phyloP scores from a whole-genome alignment of 1,139 yeast species.

The Protomyces inouyei region DNA sequence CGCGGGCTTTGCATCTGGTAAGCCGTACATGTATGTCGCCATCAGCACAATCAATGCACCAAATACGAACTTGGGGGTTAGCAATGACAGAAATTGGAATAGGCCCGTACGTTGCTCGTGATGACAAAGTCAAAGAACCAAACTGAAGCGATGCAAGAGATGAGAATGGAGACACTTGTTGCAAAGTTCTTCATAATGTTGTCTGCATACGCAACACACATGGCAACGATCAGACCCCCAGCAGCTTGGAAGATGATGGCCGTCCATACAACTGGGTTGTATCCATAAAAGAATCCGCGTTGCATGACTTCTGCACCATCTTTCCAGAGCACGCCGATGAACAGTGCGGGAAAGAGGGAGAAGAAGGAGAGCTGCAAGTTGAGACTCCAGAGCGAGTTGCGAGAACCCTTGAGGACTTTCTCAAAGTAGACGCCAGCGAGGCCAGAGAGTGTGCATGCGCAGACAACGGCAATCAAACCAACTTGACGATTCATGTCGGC shows the following conservation, averaged over 20 bases:
- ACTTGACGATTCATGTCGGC: conserved; percentile 28
- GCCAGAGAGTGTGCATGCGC: conserved; percentile 43
- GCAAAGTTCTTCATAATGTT: conserved; percentile 46
- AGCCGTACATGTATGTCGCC: conserved; percentile 41
- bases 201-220: conserved; percentile 46
- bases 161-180: conserved; percentile 43
- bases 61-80: conserved; percentile 35
- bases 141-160: conserved; percentile 43
- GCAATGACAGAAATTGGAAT: background rate
- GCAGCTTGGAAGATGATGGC: conserved; percentile 44
- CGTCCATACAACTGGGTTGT: conserved; percentile 42
- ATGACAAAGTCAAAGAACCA: conserved; percentile 41
- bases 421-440: conserved; percentile 46
- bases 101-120: conserved; percentile 34
- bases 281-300: conserved; percentile 44
- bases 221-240: conserved; percentile 45
- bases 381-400: conserved; percentile 43
- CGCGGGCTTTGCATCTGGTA: conserved; percentile 29
- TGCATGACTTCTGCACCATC: conserved; percentile 40
- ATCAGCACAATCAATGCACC: conserved; percentile 42
- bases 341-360: conserved; percentile 43
- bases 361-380: conserved; percentile 44
- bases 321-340: conserved; percentile 41
- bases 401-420: conserved; percentile 43
- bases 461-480: conserved; percentile 42